phyloP scores from a whole-genome alignment of 345 rosid genomes.

The Pugionium dolabratum region DNA sequence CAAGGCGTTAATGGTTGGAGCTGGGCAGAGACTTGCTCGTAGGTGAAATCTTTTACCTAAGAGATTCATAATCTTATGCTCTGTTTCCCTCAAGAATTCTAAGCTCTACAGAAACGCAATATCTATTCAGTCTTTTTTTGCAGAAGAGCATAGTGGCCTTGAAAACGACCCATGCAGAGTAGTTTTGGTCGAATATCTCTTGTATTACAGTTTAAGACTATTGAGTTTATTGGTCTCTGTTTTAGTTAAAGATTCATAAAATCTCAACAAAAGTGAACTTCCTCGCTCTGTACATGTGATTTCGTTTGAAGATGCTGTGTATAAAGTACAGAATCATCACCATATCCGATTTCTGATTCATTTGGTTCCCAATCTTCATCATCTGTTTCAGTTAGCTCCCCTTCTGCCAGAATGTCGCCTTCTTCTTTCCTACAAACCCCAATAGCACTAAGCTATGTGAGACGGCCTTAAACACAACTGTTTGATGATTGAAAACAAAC shows the following conservation, averaged over 20 bases:
- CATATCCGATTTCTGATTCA: constrained; percentile 21
- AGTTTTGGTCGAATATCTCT: constrained; percentile 8
- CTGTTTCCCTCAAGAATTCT: constrained; percentile 5
- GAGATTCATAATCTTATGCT: constrained; percentile 12
- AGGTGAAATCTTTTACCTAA: constrained; percentile 48
- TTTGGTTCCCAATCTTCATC: constrained; percentile 5
- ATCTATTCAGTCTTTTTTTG: constrained; percentile 2
- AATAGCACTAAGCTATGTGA: constrained; percentile 7
- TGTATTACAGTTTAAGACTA: constrained; percentile 22
- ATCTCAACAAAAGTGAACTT: too few relatives aligned
- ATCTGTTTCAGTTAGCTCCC: background rate
- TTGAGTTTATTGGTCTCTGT: background rate
- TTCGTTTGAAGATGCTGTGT: too few relatives aligned
- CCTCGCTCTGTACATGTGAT: too few relatives aligned
- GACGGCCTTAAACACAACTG: constrained; percentile 3
- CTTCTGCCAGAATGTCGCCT: constrained; percentile 33
- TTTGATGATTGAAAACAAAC: background rate
- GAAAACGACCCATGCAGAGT: background rate
- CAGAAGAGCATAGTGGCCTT: background rate
- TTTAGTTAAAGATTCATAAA: too few relatives aligned
- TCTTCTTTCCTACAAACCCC: constrained; percentile 52
- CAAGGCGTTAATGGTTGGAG: constrained; percentile 72
- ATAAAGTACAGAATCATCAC: background rate
- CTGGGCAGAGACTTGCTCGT: constrained; percentile 73
- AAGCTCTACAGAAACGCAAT: constrained; percentile 2